These are phyloP conservation scores for Trichomonas vaginalis DNA, from an alignment of 208 protist genomes.

Conservation along the genomic window DNA sequence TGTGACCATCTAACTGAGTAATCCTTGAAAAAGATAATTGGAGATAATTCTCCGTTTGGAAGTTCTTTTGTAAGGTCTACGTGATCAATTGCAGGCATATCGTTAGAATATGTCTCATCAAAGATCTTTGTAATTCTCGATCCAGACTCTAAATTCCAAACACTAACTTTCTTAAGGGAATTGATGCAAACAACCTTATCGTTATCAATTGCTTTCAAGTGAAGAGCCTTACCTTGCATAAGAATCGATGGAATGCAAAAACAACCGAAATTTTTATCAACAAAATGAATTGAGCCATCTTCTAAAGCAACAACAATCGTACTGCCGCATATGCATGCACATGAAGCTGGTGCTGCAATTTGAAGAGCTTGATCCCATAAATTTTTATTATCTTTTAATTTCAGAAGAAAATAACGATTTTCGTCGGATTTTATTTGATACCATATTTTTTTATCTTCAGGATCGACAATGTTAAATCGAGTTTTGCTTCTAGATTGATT, in stretches of 20 bases:
- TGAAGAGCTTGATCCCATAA: background rate
- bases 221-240: background rate
- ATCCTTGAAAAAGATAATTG: background rate
- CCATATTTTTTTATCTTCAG: background rate
- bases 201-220: background rate
- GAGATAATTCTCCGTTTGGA: background rate
- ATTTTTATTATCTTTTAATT: background rate
- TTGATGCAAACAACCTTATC: background rate
- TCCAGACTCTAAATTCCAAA: background rate
- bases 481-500: background rate
- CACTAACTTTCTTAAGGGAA: background rate
- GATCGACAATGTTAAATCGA: background rate
- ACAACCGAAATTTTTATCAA: background rate
- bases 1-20: background rate
- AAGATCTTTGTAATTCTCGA: background rate
- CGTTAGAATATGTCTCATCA: background rate
- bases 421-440: background rate
- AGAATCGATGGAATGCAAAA: background rate
- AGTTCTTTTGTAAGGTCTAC: background rate
- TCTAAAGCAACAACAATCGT: background rate
- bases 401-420: background rate
- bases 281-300: background rate
- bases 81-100: background rate
- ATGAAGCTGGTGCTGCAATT: background rate
- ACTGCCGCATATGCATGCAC: background rate